Conservation (phyloP, 352 stramenopile species). For the Saprolegnia parasitica region DNA sequence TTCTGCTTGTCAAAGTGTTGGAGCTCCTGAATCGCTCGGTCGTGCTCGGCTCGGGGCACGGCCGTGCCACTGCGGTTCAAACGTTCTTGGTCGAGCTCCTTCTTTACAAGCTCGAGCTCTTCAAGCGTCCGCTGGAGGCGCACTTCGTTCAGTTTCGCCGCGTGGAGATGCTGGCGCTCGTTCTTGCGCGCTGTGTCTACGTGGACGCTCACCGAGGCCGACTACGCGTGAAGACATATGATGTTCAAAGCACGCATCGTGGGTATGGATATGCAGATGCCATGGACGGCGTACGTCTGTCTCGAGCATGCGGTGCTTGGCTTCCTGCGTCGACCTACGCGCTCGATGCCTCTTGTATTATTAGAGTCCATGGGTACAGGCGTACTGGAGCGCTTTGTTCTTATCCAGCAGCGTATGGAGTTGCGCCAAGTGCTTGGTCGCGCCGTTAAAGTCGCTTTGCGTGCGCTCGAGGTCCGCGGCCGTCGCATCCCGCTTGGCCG, state of each 20-base stretch:
- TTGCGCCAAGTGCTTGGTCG: conserved; percentile 59
- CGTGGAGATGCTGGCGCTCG: conserved; percentile 59
- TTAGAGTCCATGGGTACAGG: background rate
- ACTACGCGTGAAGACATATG: conserved; percentile 31
- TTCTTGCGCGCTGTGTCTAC: conserved; percentile 47
- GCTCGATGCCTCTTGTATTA: background rate
- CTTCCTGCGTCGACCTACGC: conserved; percentile 54
- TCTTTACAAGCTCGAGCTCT: conserved; percentile 68
- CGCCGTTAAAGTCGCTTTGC: conserved; percentile 40
- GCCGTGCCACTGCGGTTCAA: conserved; percentile 43
- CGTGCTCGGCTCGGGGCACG: conserved; percentile 50
- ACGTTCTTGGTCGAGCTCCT: conserved; percentile 56
- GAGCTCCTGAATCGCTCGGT: conserved; percentile 58
- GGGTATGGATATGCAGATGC: background rate
- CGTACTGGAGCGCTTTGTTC: conserved; percentile 64
- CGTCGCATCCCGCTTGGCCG: conserved; percentile 36
- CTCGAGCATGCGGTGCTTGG: conserved; percentile 68
- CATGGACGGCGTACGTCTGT: conserved; percentile 20
- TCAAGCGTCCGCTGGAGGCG: conserved; percentile 70
- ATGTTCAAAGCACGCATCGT: background rate
- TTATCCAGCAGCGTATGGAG: conserved; percentile 69
- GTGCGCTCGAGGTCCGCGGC: conserved; percentile 47
- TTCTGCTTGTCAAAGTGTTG: conserved; percentile 82
- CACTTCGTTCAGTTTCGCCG: conserved; percentile 77
- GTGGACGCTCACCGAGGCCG: conserved; percentile 43